Base-by-base conservation (phyloP, 495 filamentous ascomycete genomes). In the Hyphodiscus hymeniophilus region DNA sequence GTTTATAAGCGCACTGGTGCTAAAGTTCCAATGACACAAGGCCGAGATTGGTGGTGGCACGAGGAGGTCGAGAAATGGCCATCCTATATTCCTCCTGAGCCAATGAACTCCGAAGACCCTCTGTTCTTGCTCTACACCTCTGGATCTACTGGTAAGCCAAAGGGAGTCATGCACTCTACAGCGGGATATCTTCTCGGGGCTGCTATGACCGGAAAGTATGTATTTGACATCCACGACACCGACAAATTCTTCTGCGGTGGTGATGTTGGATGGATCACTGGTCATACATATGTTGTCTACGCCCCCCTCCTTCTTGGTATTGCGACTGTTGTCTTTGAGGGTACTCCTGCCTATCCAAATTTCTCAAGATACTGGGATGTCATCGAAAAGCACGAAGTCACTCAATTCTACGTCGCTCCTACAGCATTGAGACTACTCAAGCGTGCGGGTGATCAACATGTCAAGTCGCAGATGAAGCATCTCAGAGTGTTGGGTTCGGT, bases 351-450 rank as follows among this genome's bases (percentile, higher is more conserved):
- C 18, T 97, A 97, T 65, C 92, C 92, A 52, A 82, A 92, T 72
- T 97, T 95, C 78, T 95, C 91, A 17, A 79, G 94, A 50, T 99
- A 97, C 73, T 99, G 92, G 92, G 89, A 96, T 48, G 90, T 97
- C 46, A 89, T 97, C 65, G 87, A 89, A 49, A 87, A 94, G 73
- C 85, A 97, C 71, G 73, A 85, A 50, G 87, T 97, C 41, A 95
- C 90, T 12, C 92, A 99, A 59, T 99, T 99, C 74, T 99, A 99
- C 58, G 94, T 97, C 45, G 94, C 92, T 5, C 92, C 92, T 7
- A 99, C 94, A 11, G 92, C 92, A 3, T 70, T 99, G 65, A 80
- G 92, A 38, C 65, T 99, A 55, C 69, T 97, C 55, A 99, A 97
- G 80, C 84, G 90, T 45, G 92, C 92, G 36, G 92, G 92, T 55